Conservation (phyloP, 306 rosid species). For the Prunus salicina region DNA sequence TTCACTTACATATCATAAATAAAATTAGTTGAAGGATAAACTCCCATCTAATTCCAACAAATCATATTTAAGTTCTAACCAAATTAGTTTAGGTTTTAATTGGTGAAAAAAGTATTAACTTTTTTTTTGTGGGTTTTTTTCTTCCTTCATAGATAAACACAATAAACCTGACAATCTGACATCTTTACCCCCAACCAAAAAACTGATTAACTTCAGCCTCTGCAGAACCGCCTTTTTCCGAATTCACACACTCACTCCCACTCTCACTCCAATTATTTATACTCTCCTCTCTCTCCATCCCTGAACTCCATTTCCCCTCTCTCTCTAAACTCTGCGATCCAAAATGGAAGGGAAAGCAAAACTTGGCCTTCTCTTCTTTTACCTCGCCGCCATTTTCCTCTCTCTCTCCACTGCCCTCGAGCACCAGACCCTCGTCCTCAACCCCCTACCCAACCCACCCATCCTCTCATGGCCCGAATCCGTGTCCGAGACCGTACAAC, state of each 20-base stretch:
- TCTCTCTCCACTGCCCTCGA: constrained; percentile 34
- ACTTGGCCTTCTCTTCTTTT: constrained; percentile 17
- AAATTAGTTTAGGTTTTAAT: too few relatives aligned
- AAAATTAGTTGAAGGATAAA: neutral
- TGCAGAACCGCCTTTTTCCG: constrained; percentile 4
- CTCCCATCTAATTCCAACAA: too few relatives aligned
- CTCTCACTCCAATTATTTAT: constrained; percentile 11
- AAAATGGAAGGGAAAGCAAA: constrained; percentile 41
- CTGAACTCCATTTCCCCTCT: neutral
- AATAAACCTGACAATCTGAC: neutral
- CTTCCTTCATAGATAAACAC: neutral
- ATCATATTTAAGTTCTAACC: too few relatives aligned
- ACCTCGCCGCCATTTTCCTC: constrained; percentile 26
- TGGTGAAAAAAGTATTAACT: too few relatives aligned
- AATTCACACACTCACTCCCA: neutral
- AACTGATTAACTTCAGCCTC: neutral
- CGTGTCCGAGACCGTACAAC: constrained; percentile 10
- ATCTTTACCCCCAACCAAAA: constrained; percentile 10
- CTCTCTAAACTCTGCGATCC: neutral
- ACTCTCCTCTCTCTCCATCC: neutral
- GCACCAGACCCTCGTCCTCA: constrained; percentile 32
- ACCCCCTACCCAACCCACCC: constrained; percentile 46
- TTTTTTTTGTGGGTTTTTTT: rapidly evolving
- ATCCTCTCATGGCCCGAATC: constrained; percentile 49
- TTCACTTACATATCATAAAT: too few relatives aligned